Evolutionary conservation across 768 basidiomycete species (phyloP), one percentile per base, ranked within the genome.

Genomic region (Mycena filopes): DNA sequence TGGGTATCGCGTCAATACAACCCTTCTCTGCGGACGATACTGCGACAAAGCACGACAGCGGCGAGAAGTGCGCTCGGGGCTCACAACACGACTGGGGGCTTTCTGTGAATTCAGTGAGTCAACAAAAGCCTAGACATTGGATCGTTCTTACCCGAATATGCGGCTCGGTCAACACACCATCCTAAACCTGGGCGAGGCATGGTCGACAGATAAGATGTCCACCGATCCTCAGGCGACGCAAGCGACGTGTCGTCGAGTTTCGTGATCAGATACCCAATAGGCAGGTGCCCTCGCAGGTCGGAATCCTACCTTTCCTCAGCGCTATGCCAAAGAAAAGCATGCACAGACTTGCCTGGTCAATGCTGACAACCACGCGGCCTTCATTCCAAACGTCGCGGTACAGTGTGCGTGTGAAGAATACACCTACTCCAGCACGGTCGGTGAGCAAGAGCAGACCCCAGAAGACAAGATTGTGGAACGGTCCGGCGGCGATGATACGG

Each of bases 401-500:
- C 6, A 83, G 84, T 20, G 81, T 69, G 41, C 80, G 60, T 51
- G 73, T 68, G 65, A 78, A 72, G 12, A 78, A 59, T 38, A 72
- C 59, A 0, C 76, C 76, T 9, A 76, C 57, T 3, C 79, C 77
- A 18, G 77, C 40, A 60, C 77, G 77, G n/a, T 80, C 72, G 16
- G 80, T 55, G 8, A 76, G 67, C 3, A 80, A 64, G 20, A 91
- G 77, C 9, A 87, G 29, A 49, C 82, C 73, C 80, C 84, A 90
- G 41, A 89, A 80, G 6, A 88, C 61, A 13, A 94, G 72, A 71
- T 95, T 96, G 75, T 95, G 92, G 67, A 89, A 91, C 20, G 93
- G 88, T 3, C 94, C 94, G 1, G 91, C 87, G 10, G 91, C 82
- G 33, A 89, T 81, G 50, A 96, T 81, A 18, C 90, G 85, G n/a